phyloP scores from a whole-genome alignment of 2,329 filamentous ascomycete species.

The Aciculosporium take region DNA sequence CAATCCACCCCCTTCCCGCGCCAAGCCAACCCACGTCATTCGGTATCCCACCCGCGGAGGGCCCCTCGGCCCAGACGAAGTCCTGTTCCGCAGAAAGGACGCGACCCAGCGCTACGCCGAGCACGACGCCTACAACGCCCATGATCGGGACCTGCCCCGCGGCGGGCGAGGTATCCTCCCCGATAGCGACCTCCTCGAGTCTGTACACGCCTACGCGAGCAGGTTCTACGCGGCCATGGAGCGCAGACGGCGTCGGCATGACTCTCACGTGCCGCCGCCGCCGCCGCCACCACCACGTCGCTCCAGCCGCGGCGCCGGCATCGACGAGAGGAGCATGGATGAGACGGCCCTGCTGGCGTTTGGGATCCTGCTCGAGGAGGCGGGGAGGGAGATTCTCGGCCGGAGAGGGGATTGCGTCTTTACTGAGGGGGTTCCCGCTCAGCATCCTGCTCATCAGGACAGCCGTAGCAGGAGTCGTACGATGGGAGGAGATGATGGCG shows the following conservation, averaged over 20 bases:
- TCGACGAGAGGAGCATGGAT: conserved; percentile 52
- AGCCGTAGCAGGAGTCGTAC: too few species aligned
- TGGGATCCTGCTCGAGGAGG: conserved; percentile 62
- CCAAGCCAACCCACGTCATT: conserved; percentile 5
- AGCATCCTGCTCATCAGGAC: neutral
- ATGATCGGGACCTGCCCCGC: conserved; percentile 38
- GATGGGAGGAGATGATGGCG: conserved; percentile 5
- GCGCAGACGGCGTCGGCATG: conserved; percentile 9
- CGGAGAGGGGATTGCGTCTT: conserved; percentile 56
- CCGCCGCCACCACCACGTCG: too few species aligned
- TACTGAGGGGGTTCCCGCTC: conserved; percentile 35
- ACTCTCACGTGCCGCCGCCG: conserved; percentile 1
- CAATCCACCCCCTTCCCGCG: neutral
- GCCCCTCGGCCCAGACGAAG: conserved; percentile 50
- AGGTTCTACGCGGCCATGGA: conserved; percentile 44
- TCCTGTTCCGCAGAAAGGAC: conserved; percentile 49
- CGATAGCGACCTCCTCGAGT: conserved; percentile 53
- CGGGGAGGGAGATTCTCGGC: conserved; percentile 45
- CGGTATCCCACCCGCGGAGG: conserved; percentile 15
- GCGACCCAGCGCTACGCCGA: conserved; percentile 57
- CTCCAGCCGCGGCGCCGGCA: conserved; percentile 12
- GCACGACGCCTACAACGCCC: conserved; percentile 55
- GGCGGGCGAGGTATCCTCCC: conserved; percentile 40
- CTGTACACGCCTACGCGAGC: conserved; percentile 53
- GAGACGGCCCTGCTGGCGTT: conserved; percentile 65